A percentile compares a stretch with the other conserved stretches of the same genome.
Evolutionary conservation across 78 protist genomes (phyloP).

Genomic region (Goniomonas avonlea): DNA sequence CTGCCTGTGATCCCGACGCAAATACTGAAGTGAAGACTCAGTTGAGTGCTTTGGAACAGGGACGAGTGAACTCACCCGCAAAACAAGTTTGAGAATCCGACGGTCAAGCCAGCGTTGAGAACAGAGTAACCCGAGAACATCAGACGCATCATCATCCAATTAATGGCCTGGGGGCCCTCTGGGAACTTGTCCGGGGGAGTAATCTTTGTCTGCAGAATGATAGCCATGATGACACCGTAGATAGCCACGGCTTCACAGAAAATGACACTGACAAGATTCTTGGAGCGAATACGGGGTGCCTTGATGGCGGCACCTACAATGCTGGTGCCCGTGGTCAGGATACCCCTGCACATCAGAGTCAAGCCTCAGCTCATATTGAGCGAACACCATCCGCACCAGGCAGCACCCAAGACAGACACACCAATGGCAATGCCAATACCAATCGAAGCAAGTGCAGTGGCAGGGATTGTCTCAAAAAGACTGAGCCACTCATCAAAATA

Average conservation of each 20-base stretch:
- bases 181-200: background rate
- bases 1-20: constrained; percentile 78
- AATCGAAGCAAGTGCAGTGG: constrained; percentile 70
- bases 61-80: constrained; percentile 50
- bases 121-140: constrained; percentile 48
- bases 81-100: constrained; percentile 75
- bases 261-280: constrained; percentile 56
- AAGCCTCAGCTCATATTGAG: background rate
- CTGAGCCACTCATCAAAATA: constrained; percentile 9
- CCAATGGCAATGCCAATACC: constrained; percentile 84
- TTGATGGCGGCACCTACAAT: constrained; percentile 88
- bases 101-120: constrained; percentile 73
- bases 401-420: constrained; percentile 93
- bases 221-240: constrained; percentile 96
- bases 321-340: constrained; percentile 79
- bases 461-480: constrained; percentile 37
- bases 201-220: constrained; percentile 58
- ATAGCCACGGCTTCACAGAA: constrained; percentile 99
- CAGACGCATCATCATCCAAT: constrained; percentile 26
- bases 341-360: constrained; percentile 59
- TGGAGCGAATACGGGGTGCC: constrained; percentile 75
- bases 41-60: background rate
- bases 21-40: constrained; percentile 3
- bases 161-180: background rate
- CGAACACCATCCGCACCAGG: constrained; percentile 63